Percentiles rank a stretch among this genome's conserved stretches.
phyloP scores from a whole-genome alignment of 2,329 filamentous ascomycete species.

The Aspergillus alliaceus region DNA sequence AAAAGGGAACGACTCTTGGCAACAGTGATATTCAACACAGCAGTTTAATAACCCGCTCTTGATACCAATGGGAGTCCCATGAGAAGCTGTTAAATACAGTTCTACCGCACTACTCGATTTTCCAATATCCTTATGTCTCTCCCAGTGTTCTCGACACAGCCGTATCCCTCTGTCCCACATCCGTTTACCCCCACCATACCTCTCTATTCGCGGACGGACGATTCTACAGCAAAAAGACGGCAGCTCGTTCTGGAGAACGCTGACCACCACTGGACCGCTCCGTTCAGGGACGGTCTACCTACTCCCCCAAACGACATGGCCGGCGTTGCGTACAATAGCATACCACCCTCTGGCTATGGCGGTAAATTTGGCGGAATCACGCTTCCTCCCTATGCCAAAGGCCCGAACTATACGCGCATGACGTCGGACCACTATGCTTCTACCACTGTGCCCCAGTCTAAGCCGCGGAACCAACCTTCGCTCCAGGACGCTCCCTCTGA shows the following conservation, averaged over 20 bases:
- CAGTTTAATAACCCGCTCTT: not conserved
- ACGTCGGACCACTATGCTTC: slow-evolving; percentile 24
- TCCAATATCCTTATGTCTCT: slow-evolving; percentile 31
- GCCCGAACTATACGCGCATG: slow-evolving; percentile 20
- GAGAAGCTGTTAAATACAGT: slow-evolving; percentile 15
- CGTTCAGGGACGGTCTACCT: slow-evolving; percentile 42
- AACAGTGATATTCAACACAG: not conserved
- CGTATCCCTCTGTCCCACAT: slow-evolving; percentile 26
- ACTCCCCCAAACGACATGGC: slow-evolving; percentile 45
- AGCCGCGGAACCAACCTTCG: slow-evolving; percentile 24
- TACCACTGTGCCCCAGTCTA: slow-evolving; percentile 22
- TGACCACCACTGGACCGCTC: slow-evolving; percentile 33
- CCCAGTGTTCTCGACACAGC: slow-evolving; percentile 26
- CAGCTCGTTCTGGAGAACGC: slow-evolving; percentile 16
- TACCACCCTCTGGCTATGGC: slow-evolving; percentile 33
- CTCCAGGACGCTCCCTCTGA: slow-evolving; percentile 23
- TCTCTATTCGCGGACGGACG: slow-evolving; percentile 19
- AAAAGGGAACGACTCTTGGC: not conserved
- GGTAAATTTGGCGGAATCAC: slow-evolving; percentile 27
- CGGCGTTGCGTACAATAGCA: slow-evolving; percentile 38
- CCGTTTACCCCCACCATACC: slow-evolving; percentile 28
- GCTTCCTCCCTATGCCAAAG: slow-evolving; percentile 24
- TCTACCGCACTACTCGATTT: slow-evolving; percentile 6
- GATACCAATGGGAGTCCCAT: slow-evolving; percentile 20
- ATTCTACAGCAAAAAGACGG: slow-evolving; percentile 14